Base-by-base conservation (phyloP, 2,329 filamentous ascomycete genomes). In the Fusarium ramigenum region DNA sequence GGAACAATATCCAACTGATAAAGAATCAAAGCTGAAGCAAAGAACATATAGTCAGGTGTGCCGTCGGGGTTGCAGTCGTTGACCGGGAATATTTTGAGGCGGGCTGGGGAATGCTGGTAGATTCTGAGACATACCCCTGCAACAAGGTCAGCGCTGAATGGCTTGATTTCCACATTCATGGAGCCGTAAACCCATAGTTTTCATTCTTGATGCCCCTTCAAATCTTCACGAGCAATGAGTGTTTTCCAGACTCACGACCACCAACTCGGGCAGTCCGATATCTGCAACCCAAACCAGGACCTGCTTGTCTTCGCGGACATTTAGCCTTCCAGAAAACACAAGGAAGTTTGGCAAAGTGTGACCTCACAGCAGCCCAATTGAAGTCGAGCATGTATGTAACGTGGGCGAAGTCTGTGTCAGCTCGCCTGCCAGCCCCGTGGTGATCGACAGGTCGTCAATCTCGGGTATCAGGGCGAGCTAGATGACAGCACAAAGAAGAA, bases 71-170 rank as follows among this genome's bases (percentile, higher is more conserved):
- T 74, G 61, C 74, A 78, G 66, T 77, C 37, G 40, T 60, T 50
- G 40, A 44, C 64, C 70, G 61, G 53, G 61, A 57, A 59, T 52
- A 61, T 68, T 71, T 64, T 54, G 63, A 69, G 50, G 64, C 61
- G 73, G 69, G 59, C 65, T 78, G 77, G 77, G 77, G 77, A 78
- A 78, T 78, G 77, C 77, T 77, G 70, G 77, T 77, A 57, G 69
- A 72, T 67, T 70, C 66, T 78, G 77, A 78, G 70, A 78, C 77
- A 59, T 4, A 44, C 69, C 77, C 76, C 66, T 65, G 77, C 62
- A 32, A 30, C 49, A 36, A 65, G 19, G 52, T 58, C 39, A 61
- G 50, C 32, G 53, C 60, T 69, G 61, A 74, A 53, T 72, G 74
- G 66, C 28, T 59, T 69, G 30, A 39, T 30, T 43, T 40, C 39